Conservation (phyloP, 1,284 basidiomycete genomes). For the Meira miltonrushii region DNA sequence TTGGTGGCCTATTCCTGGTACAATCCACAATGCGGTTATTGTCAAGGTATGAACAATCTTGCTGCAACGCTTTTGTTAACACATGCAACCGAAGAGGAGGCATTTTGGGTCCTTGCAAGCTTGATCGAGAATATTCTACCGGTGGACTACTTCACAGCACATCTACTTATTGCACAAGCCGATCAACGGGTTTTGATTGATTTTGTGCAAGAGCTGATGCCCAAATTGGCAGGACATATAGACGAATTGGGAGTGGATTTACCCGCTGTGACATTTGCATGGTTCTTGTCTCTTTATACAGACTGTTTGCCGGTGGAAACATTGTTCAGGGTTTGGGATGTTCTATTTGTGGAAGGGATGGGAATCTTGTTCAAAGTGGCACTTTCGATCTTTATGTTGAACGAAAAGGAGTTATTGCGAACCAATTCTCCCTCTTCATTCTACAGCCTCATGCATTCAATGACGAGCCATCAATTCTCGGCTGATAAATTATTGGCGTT, state of each 20-base stretch:
- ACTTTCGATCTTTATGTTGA: constrained; percentile 74
- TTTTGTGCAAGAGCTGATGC: constrained; percentile 72
- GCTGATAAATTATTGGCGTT: constrained; percentile 76
- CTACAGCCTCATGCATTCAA: constrained; percentile 75
- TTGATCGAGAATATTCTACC: constrained; percentile 64
- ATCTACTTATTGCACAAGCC: constrained; percentile 70
- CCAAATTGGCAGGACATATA: constrained; percentile 71
- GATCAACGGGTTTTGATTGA: constrained; percentile 86
- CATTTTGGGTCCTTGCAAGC: constrained; percentile 89
- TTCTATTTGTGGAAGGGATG: constrained; percentile 89
- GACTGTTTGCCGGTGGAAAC: constrained; percentile 87
- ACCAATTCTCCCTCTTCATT: constrained; percentile 78
- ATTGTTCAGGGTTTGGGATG: constrained; percentile 61
- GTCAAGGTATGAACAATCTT: constrained; percentile 77
- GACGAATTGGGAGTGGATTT: constrained; percentile 78
- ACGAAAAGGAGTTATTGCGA: constrained; percentile 73
- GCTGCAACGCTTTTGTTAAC: constrained; percentile 88
- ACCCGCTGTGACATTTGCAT: constrained; percentile 90
- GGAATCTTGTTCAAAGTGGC: constrained; percentile 81
- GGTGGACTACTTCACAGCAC: constrained; percentile 53
- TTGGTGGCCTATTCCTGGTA: constrained; percentile 82
- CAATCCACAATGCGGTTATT: constrained; percentile 54
- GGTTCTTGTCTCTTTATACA: constrained; percentile 94
- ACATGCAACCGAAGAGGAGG: constrained; percentile 88
- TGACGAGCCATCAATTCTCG: constrained; percentile 86